Base-by-base conservation (phyloP, 2,329 filamentous ascomycete genomes). In the Nemania sp. region DNA sequence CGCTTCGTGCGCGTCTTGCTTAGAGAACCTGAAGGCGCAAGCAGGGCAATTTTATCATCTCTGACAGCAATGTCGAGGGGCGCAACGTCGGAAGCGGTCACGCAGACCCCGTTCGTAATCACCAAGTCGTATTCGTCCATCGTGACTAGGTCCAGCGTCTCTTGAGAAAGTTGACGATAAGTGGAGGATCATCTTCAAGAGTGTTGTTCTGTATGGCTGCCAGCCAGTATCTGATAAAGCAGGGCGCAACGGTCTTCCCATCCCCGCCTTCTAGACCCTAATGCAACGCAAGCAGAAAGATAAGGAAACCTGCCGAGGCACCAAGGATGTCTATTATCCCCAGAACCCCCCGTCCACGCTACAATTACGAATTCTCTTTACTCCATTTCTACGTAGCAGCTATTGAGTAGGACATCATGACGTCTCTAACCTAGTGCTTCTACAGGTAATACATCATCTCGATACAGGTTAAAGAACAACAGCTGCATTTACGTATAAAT, bases 51-150 rank as follows among this genome's bases (percentile, higher is more conserved):
- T 68, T 79, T 81, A 35, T 75, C 77, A 68, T 75, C 74, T 58
- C 74, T 77, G 60, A 81, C 71, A 40, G 72, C 79, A 20, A 80
- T 69, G 55, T 81, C 78, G 42, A 75, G 73, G 7, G 74, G 69
- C 2, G 74, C 77, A 10, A 78, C 68, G 59, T 81, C 79, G 1
- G 73, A 70, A 0, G 77, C 77, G 2, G 78, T 80, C 32, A 78
- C 77, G 37, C 77, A 78, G 39, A 77, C 69, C 42, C 78, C 78
- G 51, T 80, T 78, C 46, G 77, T 75, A 52, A 80, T 73, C 35
- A 79, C 69, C 15, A 79, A 71, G 57, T 80, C 77, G 54, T 74
- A 77, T 34, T 69, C 63, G 48, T 65, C 62, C 67, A 68, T 68
- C 11, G 32, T 10, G 29, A 25, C 10, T 35, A 5, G 9, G 1